phyloP scores from a whole-genome alignment of 345 rosid species.

The Eucalyptus camaldulensis region DNA sequence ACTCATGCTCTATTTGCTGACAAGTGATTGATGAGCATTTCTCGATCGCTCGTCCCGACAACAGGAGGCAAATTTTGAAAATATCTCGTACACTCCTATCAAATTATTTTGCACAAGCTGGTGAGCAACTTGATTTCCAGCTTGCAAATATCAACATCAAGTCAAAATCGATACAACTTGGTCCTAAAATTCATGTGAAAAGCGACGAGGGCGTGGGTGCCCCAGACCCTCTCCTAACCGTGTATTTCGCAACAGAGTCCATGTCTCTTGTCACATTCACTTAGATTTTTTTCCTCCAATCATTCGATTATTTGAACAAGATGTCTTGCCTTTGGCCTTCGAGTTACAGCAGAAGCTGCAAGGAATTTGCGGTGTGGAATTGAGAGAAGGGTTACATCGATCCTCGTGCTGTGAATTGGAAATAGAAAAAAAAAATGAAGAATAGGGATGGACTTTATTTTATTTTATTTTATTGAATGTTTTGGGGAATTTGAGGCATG shows the following conservation, averaged over 20 bases:
- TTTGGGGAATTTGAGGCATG: not conserved
- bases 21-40: not conserved
- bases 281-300: not conserved
- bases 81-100: not conserved
- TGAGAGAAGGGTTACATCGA: not conserved
- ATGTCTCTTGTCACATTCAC: not conserved
- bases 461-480: not conserved
- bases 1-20: not conserved
- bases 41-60: not conserved
- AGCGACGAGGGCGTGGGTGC: not conserved
- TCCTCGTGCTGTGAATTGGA: not conserved
- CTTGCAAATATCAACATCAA: not conserved
- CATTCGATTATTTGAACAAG: not conserved
- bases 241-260: not conserved
- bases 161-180: not conserved
- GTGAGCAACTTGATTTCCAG: not conserved
- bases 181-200: not conserved
- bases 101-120: not conserved
- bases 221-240: not conserved
- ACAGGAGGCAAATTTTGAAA: not conserved
- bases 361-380: not conserved
- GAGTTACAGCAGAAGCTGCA: not conserved
- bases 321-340: not conserved
- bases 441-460: not conserved
- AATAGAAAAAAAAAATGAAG: not conserved